Conservation (phyloP, 176 grass and related monocot species). For the Bonia amplexicaulis region DNA sequence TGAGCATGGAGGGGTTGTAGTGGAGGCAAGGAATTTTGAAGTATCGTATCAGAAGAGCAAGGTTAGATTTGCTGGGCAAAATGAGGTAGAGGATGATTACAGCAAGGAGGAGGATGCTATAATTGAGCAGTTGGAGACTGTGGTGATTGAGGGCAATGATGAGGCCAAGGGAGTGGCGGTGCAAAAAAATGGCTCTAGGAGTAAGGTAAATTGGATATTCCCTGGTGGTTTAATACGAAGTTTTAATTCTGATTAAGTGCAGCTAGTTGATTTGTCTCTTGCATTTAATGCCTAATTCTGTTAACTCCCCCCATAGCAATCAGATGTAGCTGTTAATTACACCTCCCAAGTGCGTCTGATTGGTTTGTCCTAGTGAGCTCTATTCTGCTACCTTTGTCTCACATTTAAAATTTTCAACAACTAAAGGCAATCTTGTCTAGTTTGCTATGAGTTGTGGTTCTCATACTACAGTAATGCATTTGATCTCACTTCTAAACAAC, state of each 20-base stretch:
- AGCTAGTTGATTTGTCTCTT: background rate
- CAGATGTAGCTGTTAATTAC: background rate
- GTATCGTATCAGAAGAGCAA: constrained; percentile 23
- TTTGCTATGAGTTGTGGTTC: background rate
- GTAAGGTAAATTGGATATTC: constrained; percentile 53
- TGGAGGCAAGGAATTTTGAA: constrained; percentile 10
- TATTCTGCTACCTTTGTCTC: background rate
- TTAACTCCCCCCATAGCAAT: background rate
- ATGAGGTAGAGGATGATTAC: constrained; percentile 4
- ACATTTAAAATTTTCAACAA: background rate
- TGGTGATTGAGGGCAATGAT: constrained; percentile 27
- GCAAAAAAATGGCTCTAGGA: constrained; percentile 30
- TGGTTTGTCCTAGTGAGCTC: background rate
- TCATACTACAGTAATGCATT: background rate
- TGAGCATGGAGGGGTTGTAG: background rate
- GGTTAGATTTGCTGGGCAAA: constrained; percentile 17
- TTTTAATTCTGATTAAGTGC: background rate
- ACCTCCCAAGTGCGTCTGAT: background rate
- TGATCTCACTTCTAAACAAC: background rate
- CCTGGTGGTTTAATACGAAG: background rate
- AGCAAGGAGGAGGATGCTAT: constrained; percentile 27
- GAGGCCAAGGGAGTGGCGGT: constrained; percentile 24
- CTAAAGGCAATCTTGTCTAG: background rate
- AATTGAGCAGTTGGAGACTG: constrained; percentile 20
- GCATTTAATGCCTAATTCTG: background rate